Evolutionary conservation across 441 rosid species (phyloP).

Genomic region (Pelargonium australe): DNA sequence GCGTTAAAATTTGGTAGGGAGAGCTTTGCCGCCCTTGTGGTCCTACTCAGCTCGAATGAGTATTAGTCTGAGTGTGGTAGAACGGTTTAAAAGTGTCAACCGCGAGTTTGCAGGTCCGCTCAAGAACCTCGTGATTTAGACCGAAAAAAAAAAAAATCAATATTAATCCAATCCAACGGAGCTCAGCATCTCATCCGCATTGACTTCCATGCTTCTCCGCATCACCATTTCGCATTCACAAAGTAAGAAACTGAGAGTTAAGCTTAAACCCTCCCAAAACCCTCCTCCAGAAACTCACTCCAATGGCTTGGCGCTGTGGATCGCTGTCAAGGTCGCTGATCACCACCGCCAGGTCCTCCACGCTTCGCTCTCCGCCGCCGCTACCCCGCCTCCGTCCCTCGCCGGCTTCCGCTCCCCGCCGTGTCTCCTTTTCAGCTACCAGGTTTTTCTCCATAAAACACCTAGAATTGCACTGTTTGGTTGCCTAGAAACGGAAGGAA

Average conservation of each 20-base stretch:
- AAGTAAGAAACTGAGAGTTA: too few relatives aligned
- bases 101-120: too few relatives aligned
- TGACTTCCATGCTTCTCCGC: too few relatives aligned
- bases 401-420: constrained; percentile 5
- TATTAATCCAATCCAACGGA: neutral
- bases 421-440: neutral
- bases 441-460: neutral
- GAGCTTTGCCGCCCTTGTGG: too few relatives aligned
- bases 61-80: too few relatives aligned
- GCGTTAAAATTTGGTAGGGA: too few relatives aligned
- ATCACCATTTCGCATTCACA: neutral
- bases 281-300: neutral
- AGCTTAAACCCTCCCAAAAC: neutral
- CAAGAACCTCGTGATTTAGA: too few relatives aligned
- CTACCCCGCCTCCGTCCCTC: neutral
- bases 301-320: constrained; percentile 5
- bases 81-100: too few relatives aligned
- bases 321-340: neutral
- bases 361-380: constrained; percentile 1
- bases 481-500: neutral
- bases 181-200: neutral
- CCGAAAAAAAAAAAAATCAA: too few relatives aligned
- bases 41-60: too few relatives aligned
- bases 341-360: neutral
- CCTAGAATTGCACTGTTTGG: too few relatives aligned